Conservation (phyloP, 805 yeast genomes). For the Metschnikowia hibisci region DNA sequence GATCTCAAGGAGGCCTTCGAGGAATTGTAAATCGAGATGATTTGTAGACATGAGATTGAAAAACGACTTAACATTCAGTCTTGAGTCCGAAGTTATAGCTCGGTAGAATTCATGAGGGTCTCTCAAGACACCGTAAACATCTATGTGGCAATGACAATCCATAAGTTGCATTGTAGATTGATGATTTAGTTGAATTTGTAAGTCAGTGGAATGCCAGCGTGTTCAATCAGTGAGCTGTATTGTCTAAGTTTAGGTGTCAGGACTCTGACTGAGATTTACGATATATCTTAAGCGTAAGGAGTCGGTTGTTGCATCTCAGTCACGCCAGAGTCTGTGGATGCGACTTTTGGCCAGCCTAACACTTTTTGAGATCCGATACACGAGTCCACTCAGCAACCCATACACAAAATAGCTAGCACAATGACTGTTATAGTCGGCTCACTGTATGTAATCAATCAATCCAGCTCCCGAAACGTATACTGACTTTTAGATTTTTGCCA, state of each 20-base stretch:
- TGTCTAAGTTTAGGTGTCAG: too few relatives aligned
- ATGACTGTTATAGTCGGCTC: slow-evolving; percentile 74
- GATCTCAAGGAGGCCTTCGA: slow-evolving; percentile 19
- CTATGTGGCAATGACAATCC: slow-evolving; percentile 36
- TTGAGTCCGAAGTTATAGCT: slow-evolving; percentile 4
- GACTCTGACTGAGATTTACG: too few relatives aligned
- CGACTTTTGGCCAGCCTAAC: neutral
- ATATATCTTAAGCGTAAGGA: neutral
- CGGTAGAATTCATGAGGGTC: slow-evolving; percentile 7
- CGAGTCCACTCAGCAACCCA: slow-evolving; percentile 1
- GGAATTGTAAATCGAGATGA: slow-evolving; percentile 28
- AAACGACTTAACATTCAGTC: slow-evolving; percentile 4
- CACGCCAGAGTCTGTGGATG: neutral
- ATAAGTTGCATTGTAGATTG: slow-evolving; percentile 7
- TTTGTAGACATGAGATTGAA: slow-evolving; percentile 40
- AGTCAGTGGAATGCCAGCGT: too few relatives aligned
- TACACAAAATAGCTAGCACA: neutral
- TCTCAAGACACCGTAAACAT: slow-evolving; percentile 11
- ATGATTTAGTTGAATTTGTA: neutral
- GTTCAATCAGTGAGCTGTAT: too few relatives aligned
- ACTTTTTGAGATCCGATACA: slow-evolving; percentile 1
- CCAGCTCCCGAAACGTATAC: slow-evolving; percentile 7
- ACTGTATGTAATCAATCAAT: slow-evolving; percentile 42
- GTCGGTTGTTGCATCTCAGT: neutral
- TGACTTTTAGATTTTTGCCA: slow-evolving; percentile 55